Evolutionary conservation across 2,329 filamentous ascomycete genomes (phyloP), one percentile per base, ranked within the genome.

Genomic region (Colletotrichum chrysophilum): DNA sequence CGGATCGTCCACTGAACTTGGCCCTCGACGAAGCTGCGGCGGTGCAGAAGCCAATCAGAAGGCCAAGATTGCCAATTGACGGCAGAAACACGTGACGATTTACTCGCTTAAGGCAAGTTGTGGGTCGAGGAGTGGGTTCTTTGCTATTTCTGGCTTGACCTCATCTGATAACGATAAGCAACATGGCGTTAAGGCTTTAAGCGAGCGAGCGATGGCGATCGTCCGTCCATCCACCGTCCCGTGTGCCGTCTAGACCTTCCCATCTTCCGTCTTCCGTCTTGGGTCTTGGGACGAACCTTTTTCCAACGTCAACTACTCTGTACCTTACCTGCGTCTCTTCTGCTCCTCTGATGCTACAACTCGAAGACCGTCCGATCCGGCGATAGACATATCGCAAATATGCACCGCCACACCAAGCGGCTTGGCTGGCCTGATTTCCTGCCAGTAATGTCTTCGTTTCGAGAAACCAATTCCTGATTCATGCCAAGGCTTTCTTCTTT

Each of bases 331-430:
- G 32, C 4, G 21, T 43, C 36, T 43, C 36, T 26, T 34, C 38
- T 18, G n/a, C 10, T 21, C n/a, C 5, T 52, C 43, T 52, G 43
- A 3, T 52, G 10, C 43, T 52, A 13, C 43, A 21, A 21, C 6
- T 12, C 0, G 43, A 52, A 52, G n/a, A 14, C 21, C 32, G 3
- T 38, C 21, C 14, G 34, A 43, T 64, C 55, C 55, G 55, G n/a
- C 32, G 61, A 32, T 14, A 43, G 14, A 24, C 16, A 28, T 24
- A 66, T 32, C 26, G 58, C 34, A 34, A 36, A 8, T 24, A 9
- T 71, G 71, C 71, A 74, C 70, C 67, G 71, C 71, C 71, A 74
- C 71, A 66, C 48, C 67, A 74, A 71, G 71, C 71, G 71, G 28
- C 71, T 71, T 74, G 71, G 71, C 71, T 70, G 30, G 58, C 61